Conservation (phyloP, 176 grass and related monocot genomes). For the Puya raimondii region DNA sequence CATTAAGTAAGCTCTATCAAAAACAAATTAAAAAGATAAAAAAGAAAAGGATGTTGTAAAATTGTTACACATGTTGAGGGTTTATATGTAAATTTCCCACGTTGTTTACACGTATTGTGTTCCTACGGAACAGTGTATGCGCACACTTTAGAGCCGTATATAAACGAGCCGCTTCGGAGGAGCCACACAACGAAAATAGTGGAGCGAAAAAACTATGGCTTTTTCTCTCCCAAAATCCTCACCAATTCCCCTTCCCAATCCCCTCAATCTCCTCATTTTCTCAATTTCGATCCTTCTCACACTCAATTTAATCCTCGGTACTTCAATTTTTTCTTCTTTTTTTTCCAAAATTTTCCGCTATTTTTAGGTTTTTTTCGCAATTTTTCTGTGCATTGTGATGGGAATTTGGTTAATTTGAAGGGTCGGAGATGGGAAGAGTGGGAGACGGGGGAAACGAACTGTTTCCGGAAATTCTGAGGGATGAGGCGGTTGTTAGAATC, state of each 20-base stretch:
- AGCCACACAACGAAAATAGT: not conserved
- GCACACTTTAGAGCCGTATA: constrained; percentile 5
- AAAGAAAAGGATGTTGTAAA: too few relatives aligned
- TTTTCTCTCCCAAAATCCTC: constrained; percentile 9
- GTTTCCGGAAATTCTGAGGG: constrained; percentile 52
- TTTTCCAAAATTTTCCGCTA: not conserved
- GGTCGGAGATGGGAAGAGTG: constrained; percentile 20
- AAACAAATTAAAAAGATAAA: too few relatives aligned
- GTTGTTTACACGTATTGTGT: too few relatives aligned
- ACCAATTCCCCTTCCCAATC: constrained; percentile 13
- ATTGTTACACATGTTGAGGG: too few relatives aligned
- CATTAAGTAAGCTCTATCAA: too few relatives aligned
- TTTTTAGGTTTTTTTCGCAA: not conserved
- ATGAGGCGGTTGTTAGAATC: constrained; percentile 61
- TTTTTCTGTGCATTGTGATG: constrained; percentile 4
- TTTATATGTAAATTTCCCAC: too few relatives aligned
- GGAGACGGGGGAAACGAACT: constrained; percentile 32
- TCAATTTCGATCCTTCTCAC: constrained; percentile 11
- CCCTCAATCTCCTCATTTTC: constrained; percentile 3
- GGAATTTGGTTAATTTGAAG: constrained; percentile 23
- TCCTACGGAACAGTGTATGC: not conserved
- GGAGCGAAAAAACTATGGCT: constrained; percentile 21
- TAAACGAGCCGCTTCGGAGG: constrained; percentile 6
- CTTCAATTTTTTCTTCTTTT: not conserved
- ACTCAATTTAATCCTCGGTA: constrained; percentile 21